A percentile compares a stretch with the other conserved stretches of the same genome.
Conservation (phyloP, 345 rosid genomes). For the Lepidium aucheri region DNA sequence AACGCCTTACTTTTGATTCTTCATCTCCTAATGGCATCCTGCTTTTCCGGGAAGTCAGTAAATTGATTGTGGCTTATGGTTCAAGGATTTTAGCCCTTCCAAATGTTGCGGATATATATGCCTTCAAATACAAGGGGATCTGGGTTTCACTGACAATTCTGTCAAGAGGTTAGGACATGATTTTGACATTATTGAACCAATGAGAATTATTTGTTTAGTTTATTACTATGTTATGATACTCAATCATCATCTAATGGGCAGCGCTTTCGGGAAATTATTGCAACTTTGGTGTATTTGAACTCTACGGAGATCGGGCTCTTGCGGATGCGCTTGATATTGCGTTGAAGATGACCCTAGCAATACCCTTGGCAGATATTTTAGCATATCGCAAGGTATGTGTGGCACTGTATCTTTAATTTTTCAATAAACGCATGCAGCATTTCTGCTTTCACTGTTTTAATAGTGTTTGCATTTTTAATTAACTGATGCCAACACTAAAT, state of each 20-base stretch:
- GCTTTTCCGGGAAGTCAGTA: conserved; percentile 99
- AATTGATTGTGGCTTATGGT: conserved; percentile 90
- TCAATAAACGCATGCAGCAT: neutral
- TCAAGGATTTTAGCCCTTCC: conserved; percentile 92
- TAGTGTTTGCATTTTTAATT: neutral
- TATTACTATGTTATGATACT: neutral
- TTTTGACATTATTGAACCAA: conserved; percentile 2
- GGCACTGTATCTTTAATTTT: neutral
- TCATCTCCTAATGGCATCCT: conserved; percentile 99
- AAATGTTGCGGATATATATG: conserved; percentile 85
- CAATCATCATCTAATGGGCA: conserved; percentile 31
- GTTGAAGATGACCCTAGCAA: conserved; percentile 79
- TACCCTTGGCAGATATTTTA: conserved; percentile 87
- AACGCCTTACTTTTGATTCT: conserved; percentile 88
- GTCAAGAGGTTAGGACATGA: conserved; percentile 65
- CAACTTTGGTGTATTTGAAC: conserved; percentile 96
- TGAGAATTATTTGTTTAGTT: neutral
- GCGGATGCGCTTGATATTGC: conserved; percentile 89
- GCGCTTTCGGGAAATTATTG: conserved; percentile 92
- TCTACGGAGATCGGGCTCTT: conserved; percentile 97
- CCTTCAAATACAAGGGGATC: conserved; percentile 95
- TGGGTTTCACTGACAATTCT: conserved; percentile 91
- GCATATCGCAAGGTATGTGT: conserved; percentile 79
- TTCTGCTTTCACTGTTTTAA: neutral
- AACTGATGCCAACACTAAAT: neutral